A percentile compares a stretch with the other conserved stretches of the same genome.
phyloP scores from a whole-genome alignment of 257 asterid species.

The Solanum megistacrolobum region DNA sequence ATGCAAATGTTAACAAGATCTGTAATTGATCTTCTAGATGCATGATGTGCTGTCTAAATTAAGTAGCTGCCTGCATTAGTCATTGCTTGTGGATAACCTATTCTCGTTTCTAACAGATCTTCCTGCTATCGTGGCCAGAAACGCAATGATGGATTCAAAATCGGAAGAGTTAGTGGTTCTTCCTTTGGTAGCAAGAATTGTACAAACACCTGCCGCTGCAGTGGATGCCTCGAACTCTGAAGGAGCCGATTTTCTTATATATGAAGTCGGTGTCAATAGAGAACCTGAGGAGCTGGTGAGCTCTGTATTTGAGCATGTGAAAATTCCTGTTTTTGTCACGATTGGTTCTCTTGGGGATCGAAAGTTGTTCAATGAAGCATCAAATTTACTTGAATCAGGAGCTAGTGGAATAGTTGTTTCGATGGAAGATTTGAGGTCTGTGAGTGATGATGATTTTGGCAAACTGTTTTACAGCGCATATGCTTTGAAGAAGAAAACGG shows the following conservation, averaged over 20 bases:
- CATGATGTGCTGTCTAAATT: neutral
- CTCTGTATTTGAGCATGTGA: constrained; percentile 43
- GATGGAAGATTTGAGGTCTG: constrained; percentile 39
- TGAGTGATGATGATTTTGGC: constrained; percentile 32
- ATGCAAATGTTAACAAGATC: neutral
- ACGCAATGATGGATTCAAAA: constrained; percentile 69
- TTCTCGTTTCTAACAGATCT: constrained; percentile 46
- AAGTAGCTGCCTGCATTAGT: neutral
- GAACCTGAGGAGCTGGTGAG: constrained; percentile 35
- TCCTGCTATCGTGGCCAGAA: constrained; percentile 91
- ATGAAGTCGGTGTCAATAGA: constrained; percentile 18
- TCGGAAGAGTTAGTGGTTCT: constrained; percentile 52
- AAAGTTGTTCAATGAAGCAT: constrained; percentile 20
- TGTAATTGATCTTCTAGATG: neutral
- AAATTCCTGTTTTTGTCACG: constrained; percentile 63
- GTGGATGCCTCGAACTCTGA: constrained; percentile 69
- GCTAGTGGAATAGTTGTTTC: constrained; percentile 81
- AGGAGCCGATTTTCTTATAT: constrained; percentile 93
- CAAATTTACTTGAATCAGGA: constrained; percentile 43
- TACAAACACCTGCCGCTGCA: constrained; percentile 62
- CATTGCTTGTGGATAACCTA: neutral
- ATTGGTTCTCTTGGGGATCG: constrained; percentile 34
- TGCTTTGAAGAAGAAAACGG: constrained; percentile 20
- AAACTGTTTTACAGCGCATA: constrained; percentile 26
- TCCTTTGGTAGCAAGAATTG: constrained; percentile 82